Base-by-base conservation (phyloP, 1,139 yeast species). In the Meyerozyma elateridarum region DNA sequence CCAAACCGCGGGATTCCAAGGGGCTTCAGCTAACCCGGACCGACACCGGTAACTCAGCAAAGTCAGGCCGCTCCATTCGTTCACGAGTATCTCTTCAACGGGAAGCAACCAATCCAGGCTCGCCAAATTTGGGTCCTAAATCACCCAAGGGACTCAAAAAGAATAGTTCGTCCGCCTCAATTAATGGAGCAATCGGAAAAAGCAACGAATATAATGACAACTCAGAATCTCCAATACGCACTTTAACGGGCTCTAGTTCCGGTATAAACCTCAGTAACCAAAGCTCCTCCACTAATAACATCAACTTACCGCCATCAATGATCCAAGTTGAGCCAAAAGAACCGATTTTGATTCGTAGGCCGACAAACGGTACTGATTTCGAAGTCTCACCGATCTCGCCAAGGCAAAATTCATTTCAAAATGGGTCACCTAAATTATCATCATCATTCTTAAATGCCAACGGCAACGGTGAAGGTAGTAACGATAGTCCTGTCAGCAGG, bases 221-320 rank as follows among this genome's bases (percentile, higher is more conserved):
- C 29, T 41, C 29, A 38, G 32, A 28, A 36, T 40, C 24, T 34
- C 45, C 26, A 34, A 21, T 20, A 30, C 20, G 25, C 30, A 29
- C 37, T 33, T 15, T 25, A 35, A 33, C 24, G 16, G 32, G 41
- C 37, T 24, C 40, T 43, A 39, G 47, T 45, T 42, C 33, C 30
- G 35, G 31, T 18, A 37, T 34, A 25, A 29, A 32, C 16, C 29
- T 31, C 25, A 31, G 35, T 28, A 42, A 37, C 36, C 35, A 36
- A 25, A 35, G 39, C 15, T 33, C 42, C 16, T 33, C 39, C 21
- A 34, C 30, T 18, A 33, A 18, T 41, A 49, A 46, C 38, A 39
- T 36, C 31, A 57, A 51, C 36, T 56, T 72, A 35, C 88, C 88
- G 3, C 83, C 88, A 8, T 78, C 85, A 7, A 79, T 80, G 88